Percentiles rank a stretch among this genome's conserved stretches.
Conservation (phyloP, 352 stramenopile species). For the Phytophthora meadii region DNA sequence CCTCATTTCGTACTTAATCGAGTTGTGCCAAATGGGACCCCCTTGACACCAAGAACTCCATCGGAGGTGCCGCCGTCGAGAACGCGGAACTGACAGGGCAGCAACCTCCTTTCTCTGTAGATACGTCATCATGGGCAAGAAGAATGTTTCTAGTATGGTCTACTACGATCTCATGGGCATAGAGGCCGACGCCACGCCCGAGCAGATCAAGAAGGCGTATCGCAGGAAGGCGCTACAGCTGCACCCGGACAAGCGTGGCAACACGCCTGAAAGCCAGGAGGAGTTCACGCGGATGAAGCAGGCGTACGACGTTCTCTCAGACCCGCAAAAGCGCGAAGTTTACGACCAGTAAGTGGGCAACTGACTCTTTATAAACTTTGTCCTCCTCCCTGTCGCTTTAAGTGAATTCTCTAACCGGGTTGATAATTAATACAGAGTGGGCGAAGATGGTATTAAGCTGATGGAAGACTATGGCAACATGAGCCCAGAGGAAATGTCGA, state of each 20-base stretch:
- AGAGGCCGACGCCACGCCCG: conserved; percentile 67
- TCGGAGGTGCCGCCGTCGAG: conserved; percentile 3
- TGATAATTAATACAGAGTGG: conserved; percentile 47
- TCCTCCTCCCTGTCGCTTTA: conserved; percentile 1
- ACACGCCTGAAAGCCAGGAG: conserved; percentile 83
- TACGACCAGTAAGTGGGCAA: conserved; percentile 70
- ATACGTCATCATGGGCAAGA: conserved; percentile 43
- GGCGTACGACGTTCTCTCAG: conserved; percentile 93
- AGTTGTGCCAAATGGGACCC: conserved; percentile 19
- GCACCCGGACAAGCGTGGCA: conserved; percentile 91
- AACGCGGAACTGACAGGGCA: not conserved
- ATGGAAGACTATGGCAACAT: conserved; percentile 90
- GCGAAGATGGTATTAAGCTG: conserved; percentile 89
- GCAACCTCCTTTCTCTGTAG: conserved; percentile 1
- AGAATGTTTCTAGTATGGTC: conserved; percentile 74
- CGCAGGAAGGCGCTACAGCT: conserved; percentile 91
- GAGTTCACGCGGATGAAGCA: conserved; percentile 93
- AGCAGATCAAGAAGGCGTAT: conserved; percentile 94
- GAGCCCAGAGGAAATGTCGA: conserved; percentile 77
- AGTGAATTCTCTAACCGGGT: not conserved
- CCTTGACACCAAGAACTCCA: conserved; percentile 23
- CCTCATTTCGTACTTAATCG: conserved; percentile 31
- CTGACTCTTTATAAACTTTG: not conserved
- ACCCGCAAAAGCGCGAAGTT: conserved; percentile 86
- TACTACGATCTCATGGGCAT: conserved; percentile 90